Evolutionary conservation across 139 green algal genomes (phyloP).

Genomic region (Axilococcus clingmanii): DNA sequence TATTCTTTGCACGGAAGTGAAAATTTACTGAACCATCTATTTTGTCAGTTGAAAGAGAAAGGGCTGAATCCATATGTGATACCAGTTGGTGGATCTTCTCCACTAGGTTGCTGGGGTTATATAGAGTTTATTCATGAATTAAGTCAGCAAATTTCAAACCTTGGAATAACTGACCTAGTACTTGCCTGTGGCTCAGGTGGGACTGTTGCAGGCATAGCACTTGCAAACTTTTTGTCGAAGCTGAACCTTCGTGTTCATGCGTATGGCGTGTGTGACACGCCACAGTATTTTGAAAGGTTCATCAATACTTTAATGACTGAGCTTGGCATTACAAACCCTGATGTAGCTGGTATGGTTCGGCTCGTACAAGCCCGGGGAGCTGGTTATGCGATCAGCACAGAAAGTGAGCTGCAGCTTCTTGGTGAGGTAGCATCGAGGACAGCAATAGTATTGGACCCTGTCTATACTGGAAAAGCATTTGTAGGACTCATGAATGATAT

Average conservation of each 20-base stretch:
- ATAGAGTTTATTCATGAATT: constrained; percentile 73
- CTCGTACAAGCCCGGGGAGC: constrained; percentile 61
- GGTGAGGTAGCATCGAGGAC: constrained; percentile 50
- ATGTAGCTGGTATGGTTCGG: constrained; percentile 4
- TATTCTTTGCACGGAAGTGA: constrained; percentile 55
- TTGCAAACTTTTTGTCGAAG: constrained; percentile 55
- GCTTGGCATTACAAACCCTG: constrained; percentile 31
- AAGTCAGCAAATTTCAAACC: constrained; percentile 33
- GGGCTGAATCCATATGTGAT: constrained; percentile 78
- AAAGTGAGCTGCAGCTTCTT: constrained; percentile 69
- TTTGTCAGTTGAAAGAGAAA: constrained; percentile 40
- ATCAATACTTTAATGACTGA: constrained; percentile 56
- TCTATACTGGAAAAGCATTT: constrained; percentile 88
- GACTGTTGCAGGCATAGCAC: constrained; percentile 75
- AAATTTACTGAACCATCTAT: constrained; percentile 44
- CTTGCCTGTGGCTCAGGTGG: constrained; percentile 83
- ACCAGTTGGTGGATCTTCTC: constrained; percentile 77
- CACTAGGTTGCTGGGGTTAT: constrained; percentile 85
- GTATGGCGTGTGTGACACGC: constrained; percentile 75
- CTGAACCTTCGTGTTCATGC: constrained; percentile 41
- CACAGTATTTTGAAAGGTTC: constrained; percentile 78
- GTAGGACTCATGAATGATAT: constrained; percentile 63
- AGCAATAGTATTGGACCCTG: constrained; percentile 80
- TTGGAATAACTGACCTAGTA: constrained; percentile 60
- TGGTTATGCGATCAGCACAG: constrained; percentile 81